Conservation (phyloP, 345 rosid genomes). For the Conringia planisiliqua region DNA sequence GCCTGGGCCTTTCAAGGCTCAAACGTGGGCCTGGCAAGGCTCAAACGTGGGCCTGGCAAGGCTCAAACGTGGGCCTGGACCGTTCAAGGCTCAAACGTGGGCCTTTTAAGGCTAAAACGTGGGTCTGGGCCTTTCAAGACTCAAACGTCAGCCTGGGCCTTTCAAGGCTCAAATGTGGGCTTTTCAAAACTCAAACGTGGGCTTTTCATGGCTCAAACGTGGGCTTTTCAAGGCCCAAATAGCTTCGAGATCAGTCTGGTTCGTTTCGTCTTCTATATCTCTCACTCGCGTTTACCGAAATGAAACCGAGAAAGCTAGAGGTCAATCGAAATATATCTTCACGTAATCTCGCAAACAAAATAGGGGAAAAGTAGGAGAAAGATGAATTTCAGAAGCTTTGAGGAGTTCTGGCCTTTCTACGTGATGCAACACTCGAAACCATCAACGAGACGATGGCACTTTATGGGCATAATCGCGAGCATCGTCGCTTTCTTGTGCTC, state of each 20-base stretch:
- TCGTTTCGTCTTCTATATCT: neutral
- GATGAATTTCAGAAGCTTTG: slow-evolving; percentile 93
- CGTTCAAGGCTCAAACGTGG: too few relatives aligned
- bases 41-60: too few relatives aligned
- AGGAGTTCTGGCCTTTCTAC: slow-evolving; percentile 92
- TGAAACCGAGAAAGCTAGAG: neutral
- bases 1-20: too few relatives aligned
- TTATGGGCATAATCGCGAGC: slow-evolving; percentile 63
- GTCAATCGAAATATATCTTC: neutral
- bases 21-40: too few relatives aligned
- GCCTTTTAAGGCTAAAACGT: too few relatives aligned
- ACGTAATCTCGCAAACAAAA: neutral
- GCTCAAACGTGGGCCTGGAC: too few relatives aligned
- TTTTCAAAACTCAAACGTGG: too few relatives aligned
- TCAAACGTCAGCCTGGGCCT: too few relatives aligned
- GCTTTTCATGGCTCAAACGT: too few relatives aligned
- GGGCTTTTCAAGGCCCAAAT: neutral
- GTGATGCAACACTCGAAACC: slow-evolving; percentile 87
- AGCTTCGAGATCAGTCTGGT: neutral
- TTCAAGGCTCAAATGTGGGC: too few relatives aligned
- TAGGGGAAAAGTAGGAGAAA: neutral
- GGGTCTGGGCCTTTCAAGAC: too few relatives aligned
- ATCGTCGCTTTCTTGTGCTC: slow-evolving; percentile 46
- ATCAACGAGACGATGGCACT: slow-evolving; percentile 85
- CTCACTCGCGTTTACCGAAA: neutral